Percentiles rank a stretch among this genome's conserved stretches.
These are phyloP conservation scores for Epithemia pelagica DNA, from an alignment of 108 stramenopile genomes.

Conservation along the genomic window DNA sequence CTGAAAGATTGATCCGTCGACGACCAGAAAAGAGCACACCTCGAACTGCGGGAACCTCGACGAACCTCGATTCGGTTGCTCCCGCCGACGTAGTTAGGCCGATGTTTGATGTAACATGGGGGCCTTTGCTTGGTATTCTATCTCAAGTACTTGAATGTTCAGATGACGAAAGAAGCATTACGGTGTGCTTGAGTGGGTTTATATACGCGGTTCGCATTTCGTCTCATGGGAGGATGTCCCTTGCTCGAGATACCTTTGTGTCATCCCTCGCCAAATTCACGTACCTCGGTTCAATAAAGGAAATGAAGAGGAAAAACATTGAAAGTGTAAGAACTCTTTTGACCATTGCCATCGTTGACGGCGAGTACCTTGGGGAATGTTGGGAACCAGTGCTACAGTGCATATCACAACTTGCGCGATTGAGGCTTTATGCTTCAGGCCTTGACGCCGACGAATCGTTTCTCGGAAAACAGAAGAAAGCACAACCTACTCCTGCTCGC, in stretches of 20 bases:
- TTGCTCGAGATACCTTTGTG: conserved; percentile 92
- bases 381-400: conserved; percentile 95
- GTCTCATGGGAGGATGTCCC: conserved; percentile 65
- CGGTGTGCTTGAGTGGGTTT: conserved; percentile 82
- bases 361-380: conserved; percentile 89
- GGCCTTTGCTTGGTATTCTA: conserved; percentile 88
- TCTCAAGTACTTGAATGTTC: conserved; percentile 86
- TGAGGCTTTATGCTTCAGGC: conserved; percentile 76
- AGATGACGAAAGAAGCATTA: conserved; percentile 67
- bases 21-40: conserved; percentile 6
- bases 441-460: conserved; percentile 86
- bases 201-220: conserved; percentile 77
- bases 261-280: conserved; percentile 96
- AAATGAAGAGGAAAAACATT: conserved; percentile 93
- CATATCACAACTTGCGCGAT: conserved; percentile 88
- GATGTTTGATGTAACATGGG: conserved; percentile 99
- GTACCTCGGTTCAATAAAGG: conserved; percentile 78
- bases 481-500: not conserved
- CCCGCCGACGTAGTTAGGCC: conserved; percentile 78
- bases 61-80: conserved; percentile 39
- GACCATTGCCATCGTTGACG: conserved; percentile 88
- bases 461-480: conserved; percentile 30
- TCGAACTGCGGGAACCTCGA: not conserved
- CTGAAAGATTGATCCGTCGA: conserved; percentile 55
- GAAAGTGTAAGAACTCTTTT: conserved; percentile 89